These are phyloP conservation scores for Chiua virens DNA, from an alignment of 768 basidiomycete species.

Conservation along the genomic window DNA sequence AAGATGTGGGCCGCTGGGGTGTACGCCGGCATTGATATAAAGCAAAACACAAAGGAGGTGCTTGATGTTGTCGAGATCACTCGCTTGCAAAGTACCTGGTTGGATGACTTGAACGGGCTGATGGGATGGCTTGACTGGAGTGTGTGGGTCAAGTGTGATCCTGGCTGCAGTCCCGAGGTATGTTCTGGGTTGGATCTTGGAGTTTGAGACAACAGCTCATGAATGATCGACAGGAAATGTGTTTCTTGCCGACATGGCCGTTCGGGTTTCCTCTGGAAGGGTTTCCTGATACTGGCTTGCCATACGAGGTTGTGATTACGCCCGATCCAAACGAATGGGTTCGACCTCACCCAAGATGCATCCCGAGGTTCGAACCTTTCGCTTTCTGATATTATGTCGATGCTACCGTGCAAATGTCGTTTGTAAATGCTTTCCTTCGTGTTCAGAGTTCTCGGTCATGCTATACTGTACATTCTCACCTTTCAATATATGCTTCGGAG, in stretches of 20 bases:
- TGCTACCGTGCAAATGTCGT: not conserved
- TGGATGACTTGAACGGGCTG: slow-evolving; percentile 30
- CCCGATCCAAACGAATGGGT: not conserved
- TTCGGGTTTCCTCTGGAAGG: not conserved
- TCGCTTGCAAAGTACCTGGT: slow-evolving; percentile 30
- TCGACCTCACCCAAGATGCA: slow-evolving; percentile 12
- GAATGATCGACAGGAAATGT: slow-evolving; percentile 13
- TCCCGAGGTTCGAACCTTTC: slow-evolving; percentile 5
- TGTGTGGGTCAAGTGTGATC: slow-evolving; percentile 46
- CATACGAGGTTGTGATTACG: not conserved
- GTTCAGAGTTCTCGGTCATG: too few relatives aligned
- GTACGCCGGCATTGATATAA: slow-evolving; percentile 3
- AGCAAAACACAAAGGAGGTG: not conserved
- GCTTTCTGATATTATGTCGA: not conserved
- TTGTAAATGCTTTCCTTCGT: too few relatives aligned
- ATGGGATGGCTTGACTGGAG: slow-evolving; percentile 54
- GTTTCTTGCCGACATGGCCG: slow-evolving; percentile 20
- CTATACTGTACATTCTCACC: too few relatives aligned
- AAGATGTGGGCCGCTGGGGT: slow-evolving; percentile 20
- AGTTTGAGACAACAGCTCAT: too few relatives aligned
- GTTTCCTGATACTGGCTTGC: not conserved
- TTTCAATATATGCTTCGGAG: too few relatives aligned
- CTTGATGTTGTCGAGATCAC: not conserved
- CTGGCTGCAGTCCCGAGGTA: slow-evolving; percentile 43
- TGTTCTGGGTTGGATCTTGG: not conserved